These are phyloP conservation scores for Trametes maxima DNA, from an alignment of 768 basidiomycete genomes.

Conservation along the genomic window DNA sequence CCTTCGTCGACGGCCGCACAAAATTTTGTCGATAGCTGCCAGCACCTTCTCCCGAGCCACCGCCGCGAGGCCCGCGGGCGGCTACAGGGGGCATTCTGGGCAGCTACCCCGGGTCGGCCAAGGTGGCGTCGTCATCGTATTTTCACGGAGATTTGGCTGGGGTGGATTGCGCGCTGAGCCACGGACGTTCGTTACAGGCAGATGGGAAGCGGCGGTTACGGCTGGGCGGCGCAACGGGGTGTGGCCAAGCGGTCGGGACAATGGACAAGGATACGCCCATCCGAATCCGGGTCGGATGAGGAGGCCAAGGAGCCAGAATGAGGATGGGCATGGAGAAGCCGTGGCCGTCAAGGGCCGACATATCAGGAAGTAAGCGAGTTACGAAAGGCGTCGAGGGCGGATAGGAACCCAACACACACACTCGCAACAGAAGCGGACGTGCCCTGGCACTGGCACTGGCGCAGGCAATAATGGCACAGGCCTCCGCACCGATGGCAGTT, in stretches of 20 bases:
- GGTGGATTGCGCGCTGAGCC: background rate
- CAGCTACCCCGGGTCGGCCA: background rate
- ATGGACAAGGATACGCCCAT: background rate
- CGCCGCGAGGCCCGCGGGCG: background rate
- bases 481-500: background rate
- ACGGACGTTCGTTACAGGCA: slow-evolving; percentile 2
- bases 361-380: slow-evolving; percentile 15
- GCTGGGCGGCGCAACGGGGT: background rate
- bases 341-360: background rate
- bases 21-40: background rate
- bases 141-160: background rate
- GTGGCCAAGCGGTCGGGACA: background rate
- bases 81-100: background rate
- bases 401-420: background rate
- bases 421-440: slow-evolving; percentile 6
- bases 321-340: background rate
- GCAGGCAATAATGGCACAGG: too few relatives aligned
- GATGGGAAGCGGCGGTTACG: background rate
- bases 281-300: background rate
- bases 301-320: background rate
- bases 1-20: background rate
- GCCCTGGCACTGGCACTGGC: background rate
- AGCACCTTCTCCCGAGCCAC: slow-evolving; percentile 14
- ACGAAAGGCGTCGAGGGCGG: background rate
- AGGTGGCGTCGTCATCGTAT: background rate